Evolutionary conservation across 495 filamentous ascomycete species (phyloP).

Genomic region (Ascobolus immersus): DNA sequence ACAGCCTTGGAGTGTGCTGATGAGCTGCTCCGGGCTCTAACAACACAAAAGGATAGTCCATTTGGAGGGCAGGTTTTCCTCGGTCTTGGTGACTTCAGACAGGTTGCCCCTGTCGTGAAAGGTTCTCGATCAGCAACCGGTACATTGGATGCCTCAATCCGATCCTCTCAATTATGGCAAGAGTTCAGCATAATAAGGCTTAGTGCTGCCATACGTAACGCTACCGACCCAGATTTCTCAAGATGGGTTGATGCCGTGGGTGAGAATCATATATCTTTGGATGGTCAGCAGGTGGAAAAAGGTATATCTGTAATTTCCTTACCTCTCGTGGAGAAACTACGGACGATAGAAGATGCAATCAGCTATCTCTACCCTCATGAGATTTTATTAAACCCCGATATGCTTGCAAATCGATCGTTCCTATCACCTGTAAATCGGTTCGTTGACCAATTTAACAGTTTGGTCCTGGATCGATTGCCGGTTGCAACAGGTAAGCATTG

Average conservation of each 20-base stretch:
- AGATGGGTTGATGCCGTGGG: not conserved
- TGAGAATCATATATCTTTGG: not conserved
- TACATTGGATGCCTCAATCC: not conserved
- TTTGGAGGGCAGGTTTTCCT: not conserved
- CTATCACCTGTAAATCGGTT: not conserved
- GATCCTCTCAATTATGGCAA: not conserved
- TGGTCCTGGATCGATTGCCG: no score
- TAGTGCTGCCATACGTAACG: not conserved
- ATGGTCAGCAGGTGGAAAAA: no score
- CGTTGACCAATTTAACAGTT: not conserved
- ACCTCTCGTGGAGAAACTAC: not conserved
- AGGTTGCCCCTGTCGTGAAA: not conserved
- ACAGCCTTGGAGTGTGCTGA: not conserved
- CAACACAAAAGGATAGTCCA: not conserved
- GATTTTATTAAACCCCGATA: not conserved
- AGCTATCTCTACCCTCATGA: not conserved
- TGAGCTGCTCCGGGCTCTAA: not conserved
- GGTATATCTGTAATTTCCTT: not conserved
- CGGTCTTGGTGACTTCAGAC: not conserved
- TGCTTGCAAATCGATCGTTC: not conserved
- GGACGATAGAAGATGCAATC: not conserved
- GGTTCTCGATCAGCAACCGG: not conserved
- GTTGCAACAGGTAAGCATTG: no score
- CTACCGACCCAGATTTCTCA: not conserved
- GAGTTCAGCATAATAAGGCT: not conserved